Evolutionary conservation across 352 stramenopile species (phyloP).

Genomic region (Pilasporangium apinafurcum): DNA sequence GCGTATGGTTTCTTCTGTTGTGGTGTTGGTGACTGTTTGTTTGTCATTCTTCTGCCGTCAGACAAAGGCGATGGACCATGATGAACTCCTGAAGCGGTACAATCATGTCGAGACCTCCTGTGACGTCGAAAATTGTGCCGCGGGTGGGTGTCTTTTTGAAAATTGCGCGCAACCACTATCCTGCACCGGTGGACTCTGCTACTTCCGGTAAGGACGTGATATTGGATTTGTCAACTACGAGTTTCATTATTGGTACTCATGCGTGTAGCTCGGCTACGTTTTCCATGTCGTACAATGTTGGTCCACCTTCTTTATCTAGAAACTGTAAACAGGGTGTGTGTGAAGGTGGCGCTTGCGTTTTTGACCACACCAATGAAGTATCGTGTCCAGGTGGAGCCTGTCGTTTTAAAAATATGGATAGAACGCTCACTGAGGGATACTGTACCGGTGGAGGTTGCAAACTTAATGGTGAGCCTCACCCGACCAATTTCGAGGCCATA

Average conservation of each 20-base stretch:
- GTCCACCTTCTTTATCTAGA: too few species aligned
- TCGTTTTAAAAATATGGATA: conserved; percentile 34
- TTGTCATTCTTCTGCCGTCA: background rate
- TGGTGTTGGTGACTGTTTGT: background rate
- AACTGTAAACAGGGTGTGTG: conserved; percentile 42
- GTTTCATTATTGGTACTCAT: conserved; percentile 1
- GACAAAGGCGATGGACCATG: background rate
- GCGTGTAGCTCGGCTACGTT: conserved; percentile 18
- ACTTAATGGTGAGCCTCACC: conserved; percentile 35
- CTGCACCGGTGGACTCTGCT: conserved; percentile 46
- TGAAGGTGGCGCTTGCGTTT: conserved; percentile 43
- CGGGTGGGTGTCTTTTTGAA: conserved; percentile 46
- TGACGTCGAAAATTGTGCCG: conserved; percentile 21
- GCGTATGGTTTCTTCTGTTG: too few species aligned
- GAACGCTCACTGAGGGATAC: conserved; percentile 42
- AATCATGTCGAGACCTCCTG: conserved; percentile 29
- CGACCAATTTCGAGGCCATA: conserved; percentile 23
- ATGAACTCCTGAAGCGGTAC: conserved; percentile 23
- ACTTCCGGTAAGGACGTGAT: conserved; percentile 35
- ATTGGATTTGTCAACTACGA: background rate
- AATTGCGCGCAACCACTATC: conserved; percentile 31
- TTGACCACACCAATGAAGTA: conserved; percentile 25
- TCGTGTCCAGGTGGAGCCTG: conserved; percentile 47
- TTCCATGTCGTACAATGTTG: conserved; percentile 17
- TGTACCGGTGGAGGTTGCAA: conserved; percentile 45